Evolutionary conservation across 805 yeast genomes (phyloP), one percentile per base, ranked within the genome.

Genomic region (Metschnikowia aberdeeniae): DNA sequence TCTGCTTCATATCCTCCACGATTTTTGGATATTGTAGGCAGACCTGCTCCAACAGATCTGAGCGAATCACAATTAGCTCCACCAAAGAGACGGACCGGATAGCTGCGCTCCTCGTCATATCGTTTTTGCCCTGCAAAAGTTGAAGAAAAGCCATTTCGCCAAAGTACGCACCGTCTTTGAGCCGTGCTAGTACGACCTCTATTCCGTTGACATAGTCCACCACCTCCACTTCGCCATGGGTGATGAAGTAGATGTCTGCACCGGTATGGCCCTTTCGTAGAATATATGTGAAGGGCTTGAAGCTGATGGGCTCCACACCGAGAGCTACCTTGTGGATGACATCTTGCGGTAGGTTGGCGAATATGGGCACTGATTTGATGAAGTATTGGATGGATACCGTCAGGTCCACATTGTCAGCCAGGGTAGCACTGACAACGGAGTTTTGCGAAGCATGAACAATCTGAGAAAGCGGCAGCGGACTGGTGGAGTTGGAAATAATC

Each of bases 91-190:
- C 76, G 0, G 89, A 72, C 47, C 89, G 68, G 29, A 85, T 80
- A 46, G 78, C 78, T 0, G 89, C 90, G 35, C 82, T 75, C 52
- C 90, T 63, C 6, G 60, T 41, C 45, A 56, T 36, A 53, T 64
- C 55, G 43, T 44, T 48, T 12, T 57, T 56, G 37, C 64, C 59
- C 20, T 68, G 62, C 17, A 81, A 55, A 10, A 72, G 71, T 3
- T 78, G 67, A 34, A 85, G 62, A 53, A 84, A 85, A 0, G 87
- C 77, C 82, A 84, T 81, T 60, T 84, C 92, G 19, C 93, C 93
- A 64, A 85, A 84, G 62, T 82, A 84, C 29, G 81, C 75, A 17
- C 86, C 87, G 12, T 78, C 63, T 2, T 78, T 73, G 22, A 86
- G 64, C 46, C 87, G 70, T 4, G 86, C 89, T 32, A 80, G 59